Conservation (phyloP, 768 basidiomycete species). For the Favolaschia claudopus region DNA sequence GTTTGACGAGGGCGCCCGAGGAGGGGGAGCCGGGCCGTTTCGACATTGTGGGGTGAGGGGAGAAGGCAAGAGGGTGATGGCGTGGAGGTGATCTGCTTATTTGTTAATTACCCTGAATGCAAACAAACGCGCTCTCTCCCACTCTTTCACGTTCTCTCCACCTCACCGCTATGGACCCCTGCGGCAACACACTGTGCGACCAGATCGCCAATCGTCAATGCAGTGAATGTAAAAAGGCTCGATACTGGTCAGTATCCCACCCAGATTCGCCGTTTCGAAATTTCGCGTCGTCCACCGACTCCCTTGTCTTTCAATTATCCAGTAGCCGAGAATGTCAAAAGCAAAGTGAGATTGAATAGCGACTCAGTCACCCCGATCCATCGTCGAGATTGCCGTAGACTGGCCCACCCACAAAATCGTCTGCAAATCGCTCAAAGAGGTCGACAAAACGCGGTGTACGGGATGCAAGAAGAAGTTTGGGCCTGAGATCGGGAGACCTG, state of each 20-base stretch:
- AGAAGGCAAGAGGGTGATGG: too few relatives aligned
- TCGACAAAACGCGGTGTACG: slow-evolving; percentile 8
- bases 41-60: slow-evolving; percentile 58
- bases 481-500: neutral
- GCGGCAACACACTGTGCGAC: slow-evolving; percentile 6
- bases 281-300: neutral
- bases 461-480: slow-evolving; percentile 2
- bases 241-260: slow-evolving; percentile 7
- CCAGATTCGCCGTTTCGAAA: neutral
- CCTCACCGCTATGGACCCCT: neutral
- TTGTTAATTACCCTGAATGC: too few relatives aligned
- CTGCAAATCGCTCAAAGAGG: neutral
- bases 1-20: slow-evolving; percentile 66
- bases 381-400: neutral
- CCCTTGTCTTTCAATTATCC: neutral
- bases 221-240: slow-evolving; percentile 8
- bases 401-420: slow-evolving; percentile 8
- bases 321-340: slow-evolving; percentile 9
- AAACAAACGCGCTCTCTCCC: too few relatives aligned
- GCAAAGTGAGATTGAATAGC: neutral
- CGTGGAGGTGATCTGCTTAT: too few relatives aligned
- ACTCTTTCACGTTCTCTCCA: neutral
- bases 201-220: neutral
- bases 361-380: neutral
- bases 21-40: slow-evolving; percentile 74